A percentile compares a stretch with the other conserved stretches of the same genome.
phyloP scores from a whole-genome alignment of 345 rosid genomes.

The Chamaenerion angustifolium region DNA sequence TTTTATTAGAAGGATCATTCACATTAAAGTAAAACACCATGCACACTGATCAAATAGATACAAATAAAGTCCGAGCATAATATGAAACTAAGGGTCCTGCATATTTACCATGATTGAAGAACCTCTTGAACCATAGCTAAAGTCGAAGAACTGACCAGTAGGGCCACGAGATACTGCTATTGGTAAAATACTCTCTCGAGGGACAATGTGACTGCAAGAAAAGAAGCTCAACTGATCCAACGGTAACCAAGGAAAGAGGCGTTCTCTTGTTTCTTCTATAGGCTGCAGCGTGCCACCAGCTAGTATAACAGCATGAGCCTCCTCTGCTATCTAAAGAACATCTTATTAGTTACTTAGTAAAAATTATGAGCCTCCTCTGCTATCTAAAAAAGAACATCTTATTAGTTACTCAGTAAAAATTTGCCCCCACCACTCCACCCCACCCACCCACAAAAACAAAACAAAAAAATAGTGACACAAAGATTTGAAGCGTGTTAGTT shows the following conservation, averaged over 20 bases:
- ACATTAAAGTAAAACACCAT: not conserved
- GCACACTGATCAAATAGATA: no score
- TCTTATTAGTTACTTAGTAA: no score
- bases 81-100: not conserved
- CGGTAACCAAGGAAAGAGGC: constrained; percentile 81
- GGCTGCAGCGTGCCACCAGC: constrained; percentile 98
- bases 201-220: constrained; percentile 81
- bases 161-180: constrained; percentile 77
- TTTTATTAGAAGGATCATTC: not conserved
- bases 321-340: constrained; percentile 47
- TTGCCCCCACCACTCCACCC: no score
- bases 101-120: constrained; percentile 43
- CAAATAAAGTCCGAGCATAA: no score
- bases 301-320: constrained; percentile 71
- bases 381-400: no score
- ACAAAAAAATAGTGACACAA: not conserved
- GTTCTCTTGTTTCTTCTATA: constrained; percentile 81
- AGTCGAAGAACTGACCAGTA: constrained; percentile 66
- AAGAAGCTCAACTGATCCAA: constrained; percentile 55
- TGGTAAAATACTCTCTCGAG: constrained; percentile 73
- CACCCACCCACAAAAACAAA: no score
- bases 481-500: constrained; percentile 1
- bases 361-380: no score
- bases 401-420: constrained; percentile 1
- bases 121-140: constrained; percentile 72